Evolutionary conservation across 768 basidiomycete species (phyloP), one percentile per base, ranked within the genome.

Genomic region (Boletus bicolor): DNA sequence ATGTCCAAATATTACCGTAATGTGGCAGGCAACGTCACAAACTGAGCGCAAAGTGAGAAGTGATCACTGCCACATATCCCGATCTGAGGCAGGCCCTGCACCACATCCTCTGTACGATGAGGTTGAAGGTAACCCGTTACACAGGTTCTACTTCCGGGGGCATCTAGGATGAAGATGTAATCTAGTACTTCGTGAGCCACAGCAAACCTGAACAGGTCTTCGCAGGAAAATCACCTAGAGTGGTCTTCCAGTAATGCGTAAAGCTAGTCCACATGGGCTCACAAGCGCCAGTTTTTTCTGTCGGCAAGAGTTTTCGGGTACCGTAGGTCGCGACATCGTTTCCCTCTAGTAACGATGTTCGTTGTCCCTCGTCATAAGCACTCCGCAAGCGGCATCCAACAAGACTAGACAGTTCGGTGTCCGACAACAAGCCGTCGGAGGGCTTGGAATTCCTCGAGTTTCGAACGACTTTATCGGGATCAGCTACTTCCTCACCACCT

Each of bases 181-280:
- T 97, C 95, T 95, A 44, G 24, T 30, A 44, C 12, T 36, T 51
- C 15, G 2, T 65, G 24, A 68, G 68, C 52, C 10, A 49, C 15
- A 12, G 35, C 1, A 21, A 8, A 17, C 34, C 19, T 44, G 9
- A 8, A 26, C 26, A n/a, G 36, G 42, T 51, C 28, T 43, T 39
- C 9, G 7, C 19, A 10, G 26, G 47, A 28, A 3, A 66, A 75
- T 57, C 62, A 89, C 93, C 93, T 66, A 95, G 68, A 4, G 88
- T 87, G 9, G 87, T 73, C 64, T 89, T 82, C 91, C 92, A 95
- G 64, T 86, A 86, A 69, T 91, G 83, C 0, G 95, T 93, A 65
- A 87, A 96, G 66, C 87, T 91, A 37, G 94, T 95, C 76, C 86
- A 98, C 68, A 83, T 80, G 4, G 93, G 93, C 66, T 95, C 92